Evolutionary conservation across 108 stramenopile genomes (phyloP).

Genomic region (Conticribra weissflogii): DNA sequence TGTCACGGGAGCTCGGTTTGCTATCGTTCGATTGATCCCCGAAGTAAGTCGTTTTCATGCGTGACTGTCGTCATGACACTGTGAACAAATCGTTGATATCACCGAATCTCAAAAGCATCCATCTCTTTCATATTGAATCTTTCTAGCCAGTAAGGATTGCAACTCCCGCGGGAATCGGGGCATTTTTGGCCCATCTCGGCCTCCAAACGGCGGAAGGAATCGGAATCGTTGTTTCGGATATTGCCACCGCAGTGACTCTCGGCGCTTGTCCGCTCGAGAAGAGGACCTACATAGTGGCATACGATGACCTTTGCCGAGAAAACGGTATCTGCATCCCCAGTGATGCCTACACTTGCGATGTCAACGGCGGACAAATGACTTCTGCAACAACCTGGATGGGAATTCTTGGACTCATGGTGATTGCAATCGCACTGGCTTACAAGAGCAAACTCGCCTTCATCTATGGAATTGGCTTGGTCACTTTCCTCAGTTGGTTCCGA

Average conservation of each 20-base stretch:
- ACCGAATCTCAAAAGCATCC: too few species aligned
- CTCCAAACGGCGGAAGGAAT: conserved; percentile 73
- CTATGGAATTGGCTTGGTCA: conserved; percentile 62
- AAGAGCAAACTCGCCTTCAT: conserved; percentile 48
- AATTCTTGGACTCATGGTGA: conserved; percentile 61
- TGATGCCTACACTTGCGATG: conserved; percentile 74
- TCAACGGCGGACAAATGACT: conserved; percentile 56
- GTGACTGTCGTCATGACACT: too few species aligned
- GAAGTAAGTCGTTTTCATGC: too few species aligned
- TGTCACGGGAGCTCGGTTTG: conserved; percentile 58
- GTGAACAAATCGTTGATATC: too few species aligned
- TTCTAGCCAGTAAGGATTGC: conserved; percentile 55
- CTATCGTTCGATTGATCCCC: conserved; percentile 57
- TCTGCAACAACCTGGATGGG: conserved; percentile 64
- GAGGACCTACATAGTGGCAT: conserved; percentile 59
- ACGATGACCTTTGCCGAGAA: conserved; percentile 50
- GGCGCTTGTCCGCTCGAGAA: conserved; percentile 63
- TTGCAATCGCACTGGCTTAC: conserved; percentile 45
- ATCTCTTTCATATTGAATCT: too few species aligned
- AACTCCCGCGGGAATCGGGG: conserved; percentile 73
- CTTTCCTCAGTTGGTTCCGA: conserved; percentile 66
- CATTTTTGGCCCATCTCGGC: conserved; percentile 72
- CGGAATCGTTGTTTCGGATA: conserved; percentile 66
- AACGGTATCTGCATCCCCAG: conserved; percentile 50
- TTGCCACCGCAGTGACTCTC: conserved; percentile 76